These are phyloP conservation scores for Macadamia tetraphylla DNA, from an alignment of 164 flowering plant genomes.

Conservation along the genomic window DNA sequence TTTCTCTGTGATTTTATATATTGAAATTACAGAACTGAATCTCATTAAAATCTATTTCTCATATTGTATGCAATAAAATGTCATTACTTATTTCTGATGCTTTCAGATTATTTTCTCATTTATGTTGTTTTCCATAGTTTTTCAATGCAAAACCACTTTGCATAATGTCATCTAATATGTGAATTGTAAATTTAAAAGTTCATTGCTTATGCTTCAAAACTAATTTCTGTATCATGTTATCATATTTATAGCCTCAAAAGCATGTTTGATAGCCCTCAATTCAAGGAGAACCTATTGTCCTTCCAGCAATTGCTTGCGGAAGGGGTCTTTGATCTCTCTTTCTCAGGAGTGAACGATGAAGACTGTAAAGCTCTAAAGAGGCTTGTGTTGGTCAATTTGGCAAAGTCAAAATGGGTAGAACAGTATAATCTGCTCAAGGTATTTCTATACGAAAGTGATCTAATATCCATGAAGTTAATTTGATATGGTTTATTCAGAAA, in stretches of 20 bases:
- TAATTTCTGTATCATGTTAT: constrained; percentile 7
- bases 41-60: too few species aligned
- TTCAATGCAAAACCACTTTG: too few species aligned
- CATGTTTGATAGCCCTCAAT: constrained; percentile 70
- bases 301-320: constrained; percentile 73
- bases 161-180: too few species aligned
- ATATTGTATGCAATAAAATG: too few species aligned
- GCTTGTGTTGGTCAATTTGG: constrained; percentile 43
- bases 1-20: too few species aligned
- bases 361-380: constrained; percentile 58
- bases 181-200: background rate
- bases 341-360: constrained; percentile 38
- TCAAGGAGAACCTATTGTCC: constrained; percentile 55
- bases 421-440: constrained; percentile 64
- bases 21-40: too few species aligned
- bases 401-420: constrained; percentile 78
- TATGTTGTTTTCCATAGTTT: too few species aligned
- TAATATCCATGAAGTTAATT: background rate
- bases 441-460: background rate
- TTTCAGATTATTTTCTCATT: too few species aligned
- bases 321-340: constrained; percentile 65
- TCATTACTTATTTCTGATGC: too few species aligned
- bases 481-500: background rate
- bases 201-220: background rate
- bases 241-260: constrained; percentile 51